Base-by-base conservation (phyloP, 495 filamentous ascomycete species). In the Podospora tetraspora region DNA sequence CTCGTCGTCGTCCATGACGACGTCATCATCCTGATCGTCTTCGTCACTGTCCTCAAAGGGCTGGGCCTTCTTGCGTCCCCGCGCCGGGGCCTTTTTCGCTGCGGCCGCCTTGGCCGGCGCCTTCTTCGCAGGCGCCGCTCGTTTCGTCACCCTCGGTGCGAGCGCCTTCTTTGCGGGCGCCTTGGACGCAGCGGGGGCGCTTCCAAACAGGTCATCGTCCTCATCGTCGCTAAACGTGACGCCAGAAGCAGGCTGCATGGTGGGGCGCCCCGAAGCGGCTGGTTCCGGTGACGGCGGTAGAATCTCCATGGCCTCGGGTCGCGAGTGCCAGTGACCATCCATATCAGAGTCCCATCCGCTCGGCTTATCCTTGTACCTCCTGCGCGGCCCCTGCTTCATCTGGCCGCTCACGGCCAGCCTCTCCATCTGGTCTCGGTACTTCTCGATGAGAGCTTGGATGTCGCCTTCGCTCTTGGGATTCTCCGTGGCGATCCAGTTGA, bases 271-370 rank as follows among this genome's bases (percentile, higher is more conserved):
- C 81, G 34, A 52, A 19, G n/a, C 77, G 80, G 68, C 81, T 78
- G 22, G 84, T 82, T 70, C 86, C 79, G 64, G 80, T 78, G 37
- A 68, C 2, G 57, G 74, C 76, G 19, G 81, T 77, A 70, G 78
- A 75, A 63, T 79, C 12, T 85, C 85, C 61, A 90, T 78, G 12
- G 92, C 92, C 0, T 87, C 87, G 0, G 90, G 87, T 66, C 93
- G 87, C 67, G 95, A 90, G 58, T 87, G 88, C 95, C 95, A 98
- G 32, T 82, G 77, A 43, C 96, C 95, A 64, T 97, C 89, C 43
- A 92, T 76, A 68, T 98, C 94, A 4, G 85, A 88, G 74, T 97
- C 92, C 94, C 94, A 99, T 10, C 78, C 79, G 27, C 90, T 89
- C 4, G 95, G 95, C 78, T 93, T 96, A 63, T 89, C 81, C 68